Base-by-base conservation (phyloP, 805 yeast genomes). In the Saccharomycodes ludwigii region DNA sequence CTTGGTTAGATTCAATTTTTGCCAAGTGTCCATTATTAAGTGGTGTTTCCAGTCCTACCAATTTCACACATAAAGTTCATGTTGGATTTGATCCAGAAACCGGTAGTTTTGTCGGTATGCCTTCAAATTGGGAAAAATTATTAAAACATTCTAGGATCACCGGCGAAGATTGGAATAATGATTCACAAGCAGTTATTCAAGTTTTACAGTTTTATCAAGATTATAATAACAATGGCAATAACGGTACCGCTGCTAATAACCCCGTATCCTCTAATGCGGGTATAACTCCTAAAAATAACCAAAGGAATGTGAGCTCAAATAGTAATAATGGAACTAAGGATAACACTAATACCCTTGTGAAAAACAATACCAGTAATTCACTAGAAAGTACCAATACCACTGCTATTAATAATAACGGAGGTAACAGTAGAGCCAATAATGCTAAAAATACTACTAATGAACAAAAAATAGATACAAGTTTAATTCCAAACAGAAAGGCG, bases 101-200 rank as follows among this genome's bases (percentile, higher is more conserved):
- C 31, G 95, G 95, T 8, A 79, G 78, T 29, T 86, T 80, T 54
- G 84, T 93, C 1, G 98, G 96, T 4, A 68, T 91, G 42, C 99
- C 98, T 2, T 76, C 76, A 10, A 91, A 84, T 42, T 91, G 98
- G 98, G 88, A 84, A 41, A 70, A 76, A 42, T 63, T 86, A 27
- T 66, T 91, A 29, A 71, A 77, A 29, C 85, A 85, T 15, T 81
- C 91, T 34, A 88, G 95, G 34, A 85, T 91, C 41, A 81, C 95
- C 3, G 76, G 75, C 37, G 88, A 78, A 44, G 99, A 91, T 48
- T 91, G 86, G 69, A 74, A 79, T 47, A 82, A 80, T 41, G 86
- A 91, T 53, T 96, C 98, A 0, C 86, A 83, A 47, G 97, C 95
- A 0, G 95, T 91, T 14, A 80, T 81, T 59, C 94, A 84, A 48